These are phyloP conservation scores for Xylaria palmicola DNA, from an alignment of 495 filamentous ascomycete genomes.

Conservation along the genomic window DNA sequence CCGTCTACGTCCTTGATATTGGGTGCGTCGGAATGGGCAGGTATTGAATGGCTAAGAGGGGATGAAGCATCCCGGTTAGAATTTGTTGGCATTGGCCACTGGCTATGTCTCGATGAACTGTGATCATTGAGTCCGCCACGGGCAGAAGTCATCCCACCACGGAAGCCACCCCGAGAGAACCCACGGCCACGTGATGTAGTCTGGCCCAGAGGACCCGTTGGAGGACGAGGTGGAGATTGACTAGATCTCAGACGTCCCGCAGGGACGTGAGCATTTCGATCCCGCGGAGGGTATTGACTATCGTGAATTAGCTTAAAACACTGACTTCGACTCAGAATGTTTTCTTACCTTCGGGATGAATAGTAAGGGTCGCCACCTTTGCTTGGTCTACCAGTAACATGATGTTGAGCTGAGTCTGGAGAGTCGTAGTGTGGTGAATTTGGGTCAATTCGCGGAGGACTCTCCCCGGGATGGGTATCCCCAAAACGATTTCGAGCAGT, in stretches of 20 bases:
- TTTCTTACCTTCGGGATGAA: constrained; percentile 60
- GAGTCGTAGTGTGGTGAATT: constrained; percentile 64
- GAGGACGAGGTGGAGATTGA: constrained; percentile 52
- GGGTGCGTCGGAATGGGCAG: constrained; percentile 22
- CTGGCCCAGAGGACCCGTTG: constrained; percentile 50
- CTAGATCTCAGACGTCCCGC: constrained; percentile 43
- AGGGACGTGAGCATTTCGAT: constrained; percentile 51
- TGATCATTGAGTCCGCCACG: constrained; percentile 28
- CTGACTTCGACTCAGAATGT: constrained; percentile 19
- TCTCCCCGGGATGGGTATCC: constrained; percentile 53
- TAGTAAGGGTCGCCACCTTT: constrained; percentile 56
- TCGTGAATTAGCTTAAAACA: constrained; percentile 24
- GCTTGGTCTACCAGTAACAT: constrained; percentile 58
- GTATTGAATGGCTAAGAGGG: constrained; percentile 27
- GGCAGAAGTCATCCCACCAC: constrained; percentile 35
- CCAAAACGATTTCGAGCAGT: constrained; percentile 20
- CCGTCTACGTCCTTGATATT: constrained; percentile 34
- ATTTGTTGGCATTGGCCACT: neutral
- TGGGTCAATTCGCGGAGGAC: constrained; percentile 58
- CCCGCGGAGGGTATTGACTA: constrained; percentile 58
- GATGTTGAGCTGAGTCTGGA: constrained; percentile 66
- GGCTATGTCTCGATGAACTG: constrained; percentile 8
- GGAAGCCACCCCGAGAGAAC: constrained; percentile 47
- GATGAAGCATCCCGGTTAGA: constrained; percentile 3
- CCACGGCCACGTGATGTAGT: constrained; percentile 54